Base-by-base conservation (phyloP, 2,329 filamentous ascomycete species). In the Paraconiothyrium brasiliense region DNA sequence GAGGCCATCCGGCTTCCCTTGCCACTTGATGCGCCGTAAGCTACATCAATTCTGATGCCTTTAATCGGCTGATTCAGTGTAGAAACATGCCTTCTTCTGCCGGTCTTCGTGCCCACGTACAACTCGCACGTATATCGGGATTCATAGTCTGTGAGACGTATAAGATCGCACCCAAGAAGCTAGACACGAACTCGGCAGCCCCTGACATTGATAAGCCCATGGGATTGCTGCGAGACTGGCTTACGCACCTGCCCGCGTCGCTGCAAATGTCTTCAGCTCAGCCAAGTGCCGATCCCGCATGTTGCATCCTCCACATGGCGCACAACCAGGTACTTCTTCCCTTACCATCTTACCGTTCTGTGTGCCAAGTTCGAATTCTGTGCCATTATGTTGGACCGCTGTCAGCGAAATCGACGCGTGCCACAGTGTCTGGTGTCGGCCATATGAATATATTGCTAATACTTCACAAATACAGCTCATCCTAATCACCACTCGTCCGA, bases 91-190 rank as follows among this genome's bases (percentile, higher is more conserved):
- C 71, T 16, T 58, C 70, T 5, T 67, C 61, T 57, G 63, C 59
- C 32, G 71, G 71, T 22, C 65, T 74, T 27, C 64, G 66, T 49
- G 71, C 71, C 35, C 67, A 72, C 32, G 57, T 72, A 8, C 64
- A 71, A 43, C 64, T 74, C 9, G 66, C 70, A 2, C 63, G 61
- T 4, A 71, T 74, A 3, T 70, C 71, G 0, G 65, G 66, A 4
- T 71, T 62, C 24, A 70, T 74, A 49, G 70, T 74, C 34, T 71
- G 70, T 43, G 71, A 74, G 46, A 72, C 66, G 1, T 72, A 69
- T 51, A 67, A 66, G 7, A 66, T 72, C 27, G 69, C 68, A 4
- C 66, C 70, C 5, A 66, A 67, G 22, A 30, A 66, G 16, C 56
- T 56, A 13, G 59, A 50, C 22, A 48, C 60, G 4, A 49, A 51